These are phyloP conservation scores for Hypholoma fasciculare DNA, from an alignment of 768 basidiomycete species.

Conservation along the genomic window DNA sequence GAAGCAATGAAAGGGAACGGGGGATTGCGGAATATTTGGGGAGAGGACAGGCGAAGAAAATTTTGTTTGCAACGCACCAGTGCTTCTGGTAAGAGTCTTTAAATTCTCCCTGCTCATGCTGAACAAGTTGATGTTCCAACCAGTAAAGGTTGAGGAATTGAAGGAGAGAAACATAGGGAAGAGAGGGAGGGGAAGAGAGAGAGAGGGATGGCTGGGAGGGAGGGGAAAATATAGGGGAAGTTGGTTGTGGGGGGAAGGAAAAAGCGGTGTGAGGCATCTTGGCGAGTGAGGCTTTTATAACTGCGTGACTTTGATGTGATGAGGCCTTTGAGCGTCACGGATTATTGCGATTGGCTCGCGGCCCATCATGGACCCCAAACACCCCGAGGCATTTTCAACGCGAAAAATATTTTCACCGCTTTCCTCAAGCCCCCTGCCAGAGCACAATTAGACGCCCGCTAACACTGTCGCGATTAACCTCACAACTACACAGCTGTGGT, in stretches of 20 bases:
- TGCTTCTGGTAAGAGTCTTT: no score
- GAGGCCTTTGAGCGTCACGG: slow-evolving; percentile 48
- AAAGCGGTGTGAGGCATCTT: background rate
- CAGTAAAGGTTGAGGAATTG: background rate
- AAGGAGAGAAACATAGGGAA: background rate
- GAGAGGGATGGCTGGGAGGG: background rate
- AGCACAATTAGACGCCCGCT: no score
- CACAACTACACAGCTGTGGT: no score
- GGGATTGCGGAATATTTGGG: no score
- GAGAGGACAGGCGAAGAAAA: no score
- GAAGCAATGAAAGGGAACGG: no score
- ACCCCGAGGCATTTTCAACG: slow-evolving; percentile 31
- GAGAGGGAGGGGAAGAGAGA: slow-evolving; percentile 3
- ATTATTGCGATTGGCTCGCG: slow-evolving; percentile 46
- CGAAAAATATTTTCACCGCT: slow-evolving; percentile 12
- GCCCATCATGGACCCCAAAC: slow-evolving; percentile 26
- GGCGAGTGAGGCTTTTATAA: slow-evolving; percentile 25
- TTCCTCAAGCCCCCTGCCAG: background rate
- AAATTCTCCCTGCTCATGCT: no score
- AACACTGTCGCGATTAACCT: no score
- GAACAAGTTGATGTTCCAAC: background rate
- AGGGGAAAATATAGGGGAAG: slow-evolving; percentile 7
- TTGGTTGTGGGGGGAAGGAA: slow-evolving; percentile 6
- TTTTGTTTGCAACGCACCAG: no score
- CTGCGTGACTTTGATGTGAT: slow-evolving; percentile 28